Conservation (phyloP, 2,329 filamentous ascomycete genomes). For the Ophiostoma tasmaniense region DNA sequence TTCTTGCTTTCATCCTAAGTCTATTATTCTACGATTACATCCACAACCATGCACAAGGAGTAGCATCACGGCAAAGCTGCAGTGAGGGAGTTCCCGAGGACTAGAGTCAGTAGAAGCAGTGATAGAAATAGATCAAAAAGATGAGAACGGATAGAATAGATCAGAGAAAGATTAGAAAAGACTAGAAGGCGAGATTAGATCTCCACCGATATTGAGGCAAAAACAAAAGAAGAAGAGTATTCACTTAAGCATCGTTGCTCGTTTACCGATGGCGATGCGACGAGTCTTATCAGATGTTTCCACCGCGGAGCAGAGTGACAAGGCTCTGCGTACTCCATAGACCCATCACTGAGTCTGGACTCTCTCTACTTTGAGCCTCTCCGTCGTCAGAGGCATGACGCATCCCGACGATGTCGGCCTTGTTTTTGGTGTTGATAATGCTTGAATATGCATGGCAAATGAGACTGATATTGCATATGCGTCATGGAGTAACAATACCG, state of each 20-base stretch:
- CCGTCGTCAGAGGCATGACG: not conserved
- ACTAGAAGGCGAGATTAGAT: not conserved
- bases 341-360: not conserved
- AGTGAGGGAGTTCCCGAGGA: not conserved
- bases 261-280: not conserved
- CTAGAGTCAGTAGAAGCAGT: no score
- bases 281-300: conserved; percentile 3
- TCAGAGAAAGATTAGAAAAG: not conserved
- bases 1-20: not conserved
- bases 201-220: not conserved
- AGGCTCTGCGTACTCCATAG: not conserved
- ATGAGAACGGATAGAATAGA: no score
- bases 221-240: not conserved
- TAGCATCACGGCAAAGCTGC: not conserved
- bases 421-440: not conserved
- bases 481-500: no score
- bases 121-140: no score
- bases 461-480: not conserved
- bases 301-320: not conserved
- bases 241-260: not conserved
- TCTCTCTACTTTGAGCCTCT: no score
- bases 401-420: not conserved
- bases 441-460: not conserved
- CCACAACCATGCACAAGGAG: not conserved
- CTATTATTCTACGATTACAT: not conserved